Conservation (phyloP, 2,329 filamentous ascomycete genomes). For the Trichoderma koningiopsis region DNA sequence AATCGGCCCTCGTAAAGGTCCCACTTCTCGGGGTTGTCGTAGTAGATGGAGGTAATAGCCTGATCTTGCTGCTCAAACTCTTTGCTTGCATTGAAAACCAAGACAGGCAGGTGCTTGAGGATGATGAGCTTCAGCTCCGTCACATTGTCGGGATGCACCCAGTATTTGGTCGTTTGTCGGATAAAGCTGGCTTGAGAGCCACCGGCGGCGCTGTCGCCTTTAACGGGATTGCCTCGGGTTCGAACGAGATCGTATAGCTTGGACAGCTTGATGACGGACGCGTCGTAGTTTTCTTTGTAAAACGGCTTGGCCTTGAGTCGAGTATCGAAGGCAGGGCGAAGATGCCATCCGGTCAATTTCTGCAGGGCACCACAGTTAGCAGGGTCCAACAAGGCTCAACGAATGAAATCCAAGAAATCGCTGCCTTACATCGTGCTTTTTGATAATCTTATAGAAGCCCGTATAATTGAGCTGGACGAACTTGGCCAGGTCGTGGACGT, state of each 20-base stretch:
- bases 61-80: slow-evolving; percentile 90
- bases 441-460: slow-evolving; percentile 99
- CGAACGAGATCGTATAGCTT: slow-evolving; percentile 93
- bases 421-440: slow-evolving; percentile 89
- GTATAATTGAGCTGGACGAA: slow-evolving; percentile 99
- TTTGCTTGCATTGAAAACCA: slow-evolving; percentile 97
- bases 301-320: slow-evolving; percentile 95
- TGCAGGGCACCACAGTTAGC: slow-evolving; percentile 43
- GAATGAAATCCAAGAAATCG: neutral
- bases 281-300: slow-evolving; percentile 98
- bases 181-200: slow-evolving; percentile 94
- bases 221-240: slow-evolving; percentile 87
- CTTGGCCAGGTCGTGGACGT: slow-evolving; percentile 96
- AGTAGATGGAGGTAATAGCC: slow-evolving; percentile 98
- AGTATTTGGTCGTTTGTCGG: slow-evolving; percentile 97
- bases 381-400: neutral
- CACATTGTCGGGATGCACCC: slow-evolving; percentile 98
- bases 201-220: slow-evolving; percentile 88
- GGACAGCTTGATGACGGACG: slow-evolving; percentile 90
- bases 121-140: slow-evolving; percentile 98
- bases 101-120: slow-evolving; percentile 91
- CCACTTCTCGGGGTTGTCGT: slow-evolving; percentile 92
- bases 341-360: slow-evolving; percentile 93
- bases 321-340: slow-evolving; percentile 94
- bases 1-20: slow-evolving; percentile 91